Base-by-base conservation (phyloP, 257 asterid genomes). In the Penstemon barbatus region DNA sequence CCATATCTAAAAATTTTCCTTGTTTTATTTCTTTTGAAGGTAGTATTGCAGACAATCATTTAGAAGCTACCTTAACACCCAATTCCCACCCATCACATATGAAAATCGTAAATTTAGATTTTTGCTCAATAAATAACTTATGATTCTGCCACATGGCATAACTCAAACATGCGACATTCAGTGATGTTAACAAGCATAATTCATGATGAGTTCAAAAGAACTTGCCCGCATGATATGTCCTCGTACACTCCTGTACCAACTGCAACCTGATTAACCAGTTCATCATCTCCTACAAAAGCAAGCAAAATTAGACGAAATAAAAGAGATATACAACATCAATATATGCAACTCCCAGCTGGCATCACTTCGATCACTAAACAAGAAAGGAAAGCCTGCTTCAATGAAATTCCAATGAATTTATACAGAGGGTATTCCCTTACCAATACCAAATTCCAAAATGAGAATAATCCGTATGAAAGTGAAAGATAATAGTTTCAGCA, bases 191-290 rank as follows among this genome's bases (percentile, higher is more conserved):
- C 45, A 49, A n/a, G 61, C 42, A 56, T 67, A 42, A 18, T 41
- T 60, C 33, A 54, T 39, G 39, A 19, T 18, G 63, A 73, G 73
- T 51, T 75, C 46, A 10, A 71, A 57, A 59, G 68, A 52, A 80
- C 82, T 71, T 88, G 80, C 96, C 99, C 90, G 72, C 96, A 87
- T 80, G 87, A 69, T 72, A 90, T 71, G 74, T 82, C 91, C 42
- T 83, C 84, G 13, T 79, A 88, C 55, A 76, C 77, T 71, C 92
- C 96, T 33, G 96, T 85, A 61, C 96, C 97, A 74, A 88, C 89
- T 8, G 97, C 97, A 68, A 87, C 77, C 71, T 81, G 90, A 75
- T 77, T 85, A 64, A 81, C 81, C 38, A 65, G 71, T 57, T 76
- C 88, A 74, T 48, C 81, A 61, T 80, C 84, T 77, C 84, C 92